Evolutionary conservation across 2,329 filamentous ascomycete species (phyloP), one percentile per base, ranked within the genome.

Genomic region (Teratosphaeria zuluensis): DNA sequence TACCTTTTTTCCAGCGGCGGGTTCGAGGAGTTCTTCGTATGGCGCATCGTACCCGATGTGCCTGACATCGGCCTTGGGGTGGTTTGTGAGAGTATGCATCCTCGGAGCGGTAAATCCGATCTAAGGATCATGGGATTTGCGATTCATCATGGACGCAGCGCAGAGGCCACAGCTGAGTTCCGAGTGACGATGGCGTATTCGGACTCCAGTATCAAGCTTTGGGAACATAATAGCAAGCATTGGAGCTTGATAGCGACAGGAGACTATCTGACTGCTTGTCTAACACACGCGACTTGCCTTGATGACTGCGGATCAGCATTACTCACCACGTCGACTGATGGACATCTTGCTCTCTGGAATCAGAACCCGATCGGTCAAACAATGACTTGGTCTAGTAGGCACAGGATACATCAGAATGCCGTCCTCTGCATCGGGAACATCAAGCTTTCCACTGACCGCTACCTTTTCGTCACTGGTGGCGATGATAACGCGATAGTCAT

Each of bases 1-100:
- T 88, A 87, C 65, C 81, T 99, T 2, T 88, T 97, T 70, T 96
- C 89, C 63, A 92, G 90, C 66, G 90, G 84, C 5, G 94, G 92
- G 0, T 86, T 85, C 61, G 92, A 96, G 71, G 92, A 99, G 72
- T 87, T 97, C 63, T 92, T 87, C 66, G 81, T 92, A 11, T 99
- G 94, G 92, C 81, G 83, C 48, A 72, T 92, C 35, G 77, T 77
- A 53, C 48, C 56, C 5, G 68, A 69, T 11, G 70, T 88, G 6
- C 78, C 84, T 30, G 76, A 78, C 1, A 74, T 82, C 58, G 77
- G 75, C 2, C 66, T 84, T 9, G 81, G 83, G 0, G 75, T 81
- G 1, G 73, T 81, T 0, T 79, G 81, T 62, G 77, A 82, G 62
- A 77, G 77, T 1, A 68, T 72, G 12, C 80, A 80, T 65, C 77